phyloP scores from a whole-genome alignment of 257 asterid genomes.

The Lithospermum erythrorhizon region DNA sequence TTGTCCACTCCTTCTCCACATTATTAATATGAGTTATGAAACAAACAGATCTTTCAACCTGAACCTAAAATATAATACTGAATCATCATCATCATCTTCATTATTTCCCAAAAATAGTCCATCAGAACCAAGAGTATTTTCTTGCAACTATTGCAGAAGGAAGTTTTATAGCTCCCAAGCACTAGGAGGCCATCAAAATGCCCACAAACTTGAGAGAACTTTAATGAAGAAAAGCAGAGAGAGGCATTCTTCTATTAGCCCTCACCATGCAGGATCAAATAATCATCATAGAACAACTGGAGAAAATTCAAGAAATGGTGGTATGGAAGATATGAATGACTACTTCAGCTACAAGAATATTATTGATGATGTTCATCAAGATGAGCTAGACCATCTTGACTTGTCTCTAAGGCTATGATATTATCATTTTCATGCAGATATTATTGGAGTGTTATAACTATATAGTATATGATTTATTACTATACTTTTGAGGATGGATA shows the following conservation, averaged over 20 bases:
- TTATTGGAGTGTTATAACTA: too few species aligned
- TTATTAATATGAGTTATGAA: conserved; percentile 30
- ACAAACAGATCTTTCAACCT: conserved; percentile 46
- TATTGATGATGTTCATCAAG: conserved; percentile 31
- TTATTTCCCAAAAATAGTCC: conserved; percentile 29
- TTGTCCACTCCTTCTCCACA: neutral
- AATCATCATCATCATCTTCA: conserved; percentile 19
- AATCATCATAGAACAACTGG: conserved; percentile 11
- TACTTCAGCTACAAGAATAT: conserved; percentile 19
- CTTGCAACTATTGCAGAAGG: conserved; percentile 69
- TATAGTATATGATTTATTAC: too few species aligned
- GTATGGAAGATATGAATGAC: conserved; percentile 25
- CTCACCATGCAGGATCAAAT: conserved; percentile 17
- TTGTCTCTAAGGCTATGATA: conserved; percentile 55
- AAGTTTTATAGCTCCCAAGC: conserved; percentile 84
- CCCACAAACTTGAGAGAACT: conserved; percentile 79
- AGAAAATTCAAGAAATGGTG: conserved; percentile 9
- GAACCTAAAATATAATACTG: neutral
- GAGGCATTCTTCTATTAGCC: conserved; percentile 25
- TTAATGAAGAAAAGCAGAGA: conserved; percentile 71
- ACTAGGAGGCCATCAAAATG: conserved; percentile 84
- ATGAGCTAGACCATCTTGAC: conserved; percentile 43
- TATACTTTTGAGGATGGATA: too few species aligned
- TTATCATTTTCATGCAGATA: neutral
- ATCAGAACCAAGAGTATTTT: conserved; percentile 45